phyloP scores from a whole-genome alignment of 257 asterid genomes.

The Catharanthus roseus region DNA sequence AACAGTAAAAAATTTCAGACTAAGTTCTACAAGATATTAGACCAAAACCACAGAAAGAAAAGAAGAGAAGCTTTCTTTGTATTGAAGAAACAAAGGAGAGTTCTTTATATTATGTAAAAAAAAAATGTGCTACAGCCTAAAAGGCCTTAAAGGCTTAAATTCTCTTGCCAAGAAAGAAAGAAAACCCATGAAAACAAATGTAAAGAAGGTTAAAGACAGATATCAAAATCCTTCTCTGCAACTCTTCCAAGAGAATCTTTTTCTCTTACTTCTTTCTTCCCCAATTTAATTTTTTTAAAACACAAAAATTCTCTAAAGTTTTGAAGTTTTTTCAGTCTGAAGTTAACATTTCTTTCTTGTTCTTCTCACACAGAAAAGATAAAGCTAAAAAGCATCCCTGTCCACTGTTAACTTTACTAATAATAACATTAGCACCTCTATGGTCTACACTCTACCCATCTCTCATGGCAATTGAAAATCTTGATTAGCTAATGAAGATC shows the following conservation, averaged over 20 bases:
- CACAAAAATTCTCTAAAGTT: too few species aligned
- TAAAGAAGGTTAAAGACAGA: slow-evolving; percentile 42
- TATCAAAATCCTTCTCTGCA: slow-evolving; percentile 36
- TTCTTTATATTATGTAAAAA: background rate
- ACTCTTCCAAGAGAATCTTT: slow-evolving; percentile 44
- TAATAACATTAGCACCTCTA: slow-evolving; percentile 6
- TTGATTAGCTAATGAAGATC: slow-evolving; percentile 4
- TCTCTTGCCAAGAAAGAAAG: slow-evolving; percentile 13
- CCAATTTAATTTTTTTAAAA: slow-evolving; percentile 19
- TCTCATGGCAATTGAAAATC: background rate
- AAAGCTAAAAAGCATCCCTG: slow-evolving; percentile 55
- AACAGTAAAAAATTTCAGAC: background rate
- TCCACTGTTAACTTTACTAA: slow-evolving; percentile 18
- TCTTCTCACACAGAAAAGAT: slow-evolving; percentile 44
- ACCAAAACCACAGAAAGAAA: background rate
- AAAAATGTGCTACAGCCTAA: slow-evolving; percentile 9
- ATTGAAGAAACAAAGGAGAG: slow-evolving; percentile 6
- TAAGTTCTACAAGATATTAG: background rate
- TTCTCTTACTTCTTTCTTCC: slow-evolving; percentile 16
- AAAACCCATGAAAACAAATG: slow-evolving; percentile 31
- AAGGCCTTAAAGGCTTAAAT: slow-evolving; percentile 14
- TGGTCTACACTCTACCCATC: slow-evolving; percentile 5
- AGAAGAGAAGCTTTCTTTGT: background rate
- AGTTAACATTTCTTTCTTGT: slow-evolving; percentile 15
- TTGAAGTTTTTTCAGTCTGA: slow-evolving; percentile 9